A percentile compares a stretch with the other conserved stretches of the same genome.
Conservation (phyloP, 139 green algal genomes). For the Diplosphaera chodatii region DNA sequence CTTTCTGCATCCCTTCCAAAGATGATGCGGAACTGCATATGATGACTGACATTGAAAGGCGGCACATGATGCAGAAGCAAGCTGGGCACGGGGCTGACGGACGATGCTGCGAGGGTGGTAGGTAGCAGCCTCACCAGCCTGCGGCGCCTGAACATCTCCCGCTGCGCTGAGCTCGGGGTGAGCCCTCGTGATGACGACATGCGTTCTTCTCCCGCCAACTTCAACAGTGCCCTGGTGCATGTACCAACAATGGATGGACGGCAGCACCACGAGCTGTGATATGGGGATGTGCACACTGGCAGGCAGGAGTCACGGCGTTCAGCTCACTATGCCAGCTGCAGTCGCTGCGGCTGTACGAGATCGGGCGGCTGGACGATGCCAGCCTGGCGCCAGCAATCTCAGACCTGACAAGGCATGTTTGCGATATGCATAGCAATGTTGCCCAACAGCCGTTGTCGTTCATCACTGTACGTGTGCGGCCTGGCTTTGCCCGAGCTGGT, state of each 20-base stretch:
- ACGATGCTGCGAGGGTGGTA: neutral
- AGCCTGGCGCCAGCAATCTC: neutral
- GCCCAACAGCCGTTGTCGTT: too few relatives aligned
- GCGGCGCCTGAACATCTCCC: neutral
- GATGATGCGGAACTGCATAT: too few relatives aligned
- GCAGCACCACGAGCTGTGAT: neutral
- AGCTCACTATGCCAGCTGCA: neutral
- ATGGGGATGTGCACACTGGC: too few relatives aligned
- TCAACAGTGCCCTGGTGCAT: too few relatives aligned
- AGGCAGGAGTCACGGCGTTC: neutral
- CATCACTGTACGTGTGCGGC: neutral
- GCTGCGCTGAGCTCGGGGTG: neutral
- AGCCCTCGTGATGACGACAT: too few relatives aligned
- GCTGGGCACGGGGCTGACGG: neutral
- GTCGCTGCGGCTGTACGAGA: neutral
- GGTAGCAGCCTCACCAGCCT: neutral
- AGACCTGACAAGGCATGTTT: neutral
- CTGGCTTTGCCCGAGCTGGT: too few relatives aligned
- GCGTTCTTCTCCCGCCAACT: too few relatives aligned
- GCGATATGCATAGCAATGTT: too few relatives aligned
- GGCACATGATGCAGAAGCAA: neutral
- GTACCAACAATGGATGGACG: too few relatives aligned
- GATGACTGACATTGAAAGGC: neutral
- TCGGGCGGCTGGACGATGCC: neutral
- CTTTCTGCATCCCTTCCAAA: neutral